Evolutionary conservation across 768 basidiomycete species (phyloP).

Genomic region (Phylloporus sp.): DNA sequence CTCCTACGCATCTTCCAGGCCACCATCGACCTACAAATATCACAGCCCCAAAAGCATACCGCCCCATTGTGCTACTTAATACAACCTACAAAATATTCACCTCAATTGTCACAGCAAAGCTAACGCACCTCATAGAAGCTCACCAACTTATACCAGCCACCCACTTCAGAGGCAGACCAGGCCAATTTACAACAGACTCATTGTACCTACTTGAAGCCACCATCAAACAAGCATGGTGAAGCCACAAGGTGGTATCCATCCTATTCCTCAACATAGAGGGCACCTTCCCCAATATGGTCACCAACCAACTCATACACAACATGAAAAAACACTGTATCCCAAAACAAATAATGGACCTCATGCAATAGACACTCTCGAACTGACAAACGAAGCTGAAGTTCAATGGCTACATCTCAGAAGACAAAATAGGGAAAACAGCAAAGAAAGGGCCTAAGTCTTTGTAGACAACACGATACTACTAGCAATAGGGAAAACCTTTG

Average conservation of each 20-base stretch:
- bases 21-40: slow-evolving; percentile 22
- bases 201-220: neutral
- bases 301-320: neutral
- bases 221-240: neutral
- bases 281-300: neutral
- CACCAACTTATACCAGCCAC: neutral
- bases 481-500: neutral
- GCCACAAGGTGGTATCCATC: neutral
- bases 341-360: neutral
- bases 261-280: neutral
- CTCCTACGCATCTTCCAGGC: neutral
- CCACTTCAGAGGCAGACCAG: neutral
- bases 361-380: neutral
- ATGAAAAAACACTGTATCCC: neutral
- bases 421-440: too few relatives aligned
- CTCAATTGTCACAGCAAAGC: neutral
- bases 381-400: slow-evolving; percentile 9
- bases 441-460: slow-evolving; percentile 2
- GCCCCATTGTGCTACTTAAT: neutral
- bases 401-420: slow-evolving; percentile 20
- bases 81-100: neutral
- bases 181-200: slow-evolving; percentile 1
- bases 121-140: neutral
- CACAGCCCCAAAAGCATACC: neutral
- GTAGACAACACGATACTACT: slow-evolving; percentile 4